These are phyloP conservation scores for Piromyces sp. DNA, from an alignment of 192 early-diverging fungal genomes.

Conservation along the genomic window DNA sequence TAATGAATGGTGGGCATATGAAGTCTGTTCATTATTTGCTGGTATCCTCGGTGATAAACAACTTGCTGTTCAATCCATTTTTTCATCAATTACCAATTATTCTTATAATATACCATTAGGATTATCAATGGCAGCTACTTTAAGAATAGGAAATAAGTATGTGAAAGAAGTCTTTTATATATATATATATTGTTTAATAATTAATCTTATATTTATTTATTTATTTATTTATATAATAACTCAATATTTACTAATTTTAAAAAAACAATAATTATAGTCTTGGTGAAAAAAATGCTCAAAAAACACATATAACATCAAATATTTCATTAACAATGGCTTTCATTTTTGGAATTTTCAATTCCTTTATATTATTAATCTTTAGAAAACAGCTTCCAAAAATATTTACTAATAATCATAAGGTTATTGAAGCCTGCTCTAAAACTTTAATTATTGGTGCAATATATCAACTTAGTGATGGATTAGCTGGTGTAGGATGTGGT, in stretches of 20 bases:
- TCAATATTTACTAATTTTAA: background rate
- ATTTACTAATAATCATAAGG: conserved; percentile 45
- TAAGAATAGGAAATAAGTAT: conserved; percentile 40
- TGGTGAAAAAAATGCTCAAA: background rate
- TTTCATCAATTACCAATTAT: conserved; percentile 49
- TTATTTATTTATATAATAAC: no score
- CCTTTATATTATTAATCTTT: conserved; percentile 29
- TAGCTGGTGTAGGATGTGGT: conserved; percentile 27
- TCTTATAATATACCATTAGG: conserved; percentile 63
- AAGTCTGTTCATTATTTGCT: conserved; percentile 53
- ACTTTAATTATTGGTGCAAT: background rate
- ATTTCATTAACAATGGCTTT: conserved; percentile 1
- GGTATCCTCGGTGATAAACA: conserved; percentile 53
- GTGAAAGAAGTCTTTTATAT: no score
- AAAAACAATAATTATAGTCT: background rate
- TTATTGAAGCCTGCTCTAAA: conserved; percentile 26
- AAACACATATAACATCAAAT: background rate
- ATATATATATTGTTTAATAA: no score
- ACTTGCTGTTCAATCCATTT: conserved; percentile 66
- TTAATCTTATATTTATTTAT: no score
- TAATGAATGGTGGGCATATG: conserved; percentile 62
- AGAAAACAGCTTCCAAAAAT: conserved; percentile 39
- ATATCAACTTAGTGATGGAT: conserved; percentile 20
- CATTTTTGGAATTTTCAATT: conserved; percentile 8
- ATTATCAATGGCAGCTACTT: conserved; percentile 59